Percentiles rank a stretch among this genome's conserved stretches.
These are phyloP conservation scores for Diospyros lotus DNA, from an alignment of 148 eudicot genomes.

Conservation along the genomic window DNA sequence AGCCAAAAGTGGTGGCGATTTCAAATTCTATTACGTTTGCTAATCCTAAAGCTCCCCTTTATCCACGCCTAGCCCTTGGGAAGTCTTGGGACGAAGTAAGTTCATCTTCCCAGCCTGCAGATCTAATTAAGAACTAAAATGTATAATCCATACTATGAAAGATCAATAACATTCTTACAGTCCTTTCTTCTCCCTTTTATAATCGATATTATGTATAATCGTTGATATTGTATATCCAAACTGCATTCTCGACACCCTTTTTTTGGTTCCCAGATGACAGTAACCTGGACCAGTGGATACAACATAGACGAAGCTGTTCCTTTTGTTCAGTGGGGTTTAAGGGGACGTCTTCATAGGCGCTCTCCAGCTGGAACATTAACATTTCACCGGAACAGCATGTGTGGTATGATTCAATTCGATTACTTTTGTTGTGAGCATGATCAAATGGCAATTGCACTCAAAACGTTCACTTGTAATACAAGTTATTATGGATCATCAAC, in stretches of 20 bases:
- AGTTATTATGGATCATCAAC: no score
- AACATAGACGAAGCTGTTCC: conserved; percentile 71
- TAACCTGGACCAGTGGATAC: conserved; percentile 95
- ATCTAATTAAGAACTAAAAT: no score
- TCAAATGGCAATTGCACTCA: no score
- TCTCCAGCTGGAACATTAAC: conserved; percentile 85
- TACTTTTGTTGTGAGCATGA: no score
- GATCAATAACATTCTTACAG: no score
- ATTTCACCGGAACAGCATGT: conserved; percentile 56
- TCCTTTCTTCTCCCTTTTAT: no score
- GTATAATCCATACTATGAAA: no score
- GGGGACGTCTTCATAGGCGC: conserved; percentile 21
- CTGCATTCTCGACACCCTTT: not conserved
- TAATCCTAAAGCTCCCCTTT: conserved; percentile 77
- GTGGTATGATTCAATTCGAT: conserved; percentile 39
- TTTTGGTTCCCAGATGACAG: conserved; percentile 53
- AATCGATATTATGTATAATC: no score
- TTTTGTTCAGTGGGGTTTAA: conserved; percentile 66
- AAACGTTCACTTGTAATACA: no score
- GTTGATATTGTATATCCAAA: no score
- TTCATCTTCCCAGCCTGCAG: not conserved
- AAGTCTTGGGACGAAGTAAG: conserved; percentile 45
- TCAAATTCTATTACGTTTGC: conserved; percentile 50
- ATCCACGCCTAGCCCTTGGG: conserved; percentile 52
- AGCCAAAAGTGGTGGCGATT: conserved; percentile 63